Evolutionary conservation across 179 eudicot species (phyloP).

Genomic region (Corrigiola litoralis): DNA sequence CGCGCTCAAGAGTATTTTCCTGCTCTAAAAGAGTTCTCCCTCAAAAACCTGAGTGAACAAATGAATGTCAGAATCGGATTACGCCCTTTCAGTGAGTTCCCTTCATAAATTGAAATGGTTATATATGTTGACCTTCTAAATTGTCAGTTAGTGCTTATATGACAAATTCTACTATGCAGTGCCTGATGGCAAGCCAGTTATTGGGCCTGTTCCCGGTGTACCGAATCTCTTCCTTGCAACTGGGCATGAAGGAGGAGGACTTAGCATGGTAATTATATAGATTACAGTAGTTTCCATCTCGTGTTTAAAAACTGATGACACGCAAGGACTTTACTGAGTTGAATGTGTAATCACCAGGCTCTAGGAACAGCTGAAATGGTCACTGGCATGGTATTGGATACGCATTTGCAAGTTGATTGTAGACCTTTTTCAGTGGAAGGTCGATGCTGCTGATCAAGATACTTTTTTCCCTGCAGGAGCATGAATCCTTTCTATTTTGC

Average conservation of each 20-base stretch:
- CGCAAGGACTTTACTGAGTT: background rate
- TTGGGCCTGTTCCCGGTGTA: slow-evolving; percentile 70
- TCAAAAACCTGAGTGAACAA: slow-evolving; percentile 37
- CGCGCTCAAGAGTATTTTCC: slow-evolving; percentile 80
- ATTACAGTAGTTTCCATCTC: slow-evolving; percentile 15
- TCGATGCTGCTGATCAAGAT: slow-evolving; percentile 32
- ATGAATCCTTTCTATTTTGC: too few relatives aligned
- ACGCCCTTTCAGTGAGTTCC: slow-evolving; percentile 90
- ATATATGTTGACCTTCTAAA: background rate
- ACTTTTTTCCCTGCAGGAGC: background rate
- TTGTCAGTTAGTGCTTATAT: background rate
- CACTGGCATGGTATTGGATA: slow-evolving; percentile 33
- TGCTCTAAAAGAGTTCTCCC: slow-evolving; percentile 40
- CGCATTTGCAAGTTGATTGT: slow-evolving; percentile 30
- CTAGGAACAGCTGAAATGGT: slow-evolving; percentile 46
- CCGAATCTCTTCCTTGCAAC: slow-evolving; percentile 74
- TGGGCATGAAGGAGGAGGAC: slow-evolving; percentile 98
- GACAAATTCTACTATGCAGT: slow-evolving; percentile 35
- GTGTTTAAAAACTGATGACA: background rate
- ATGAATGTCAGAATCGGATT: slow-evolving; percentile 78
- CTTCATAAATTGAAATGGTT: background rate
- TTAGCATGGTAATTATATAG: slow-evolving; percentile 80
- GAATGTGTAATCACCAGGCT: slow-evolving; percentile 25
- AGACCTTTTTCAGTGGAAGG: slow-evolving; percentile 36
- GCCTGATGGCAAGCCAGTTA: slow-evolving; percentile 91